These are phyloP conservation scores for Nakazawaea peltata DNA, from an alignment of 805 yeast species.

Conservation along the genomic window DNA sequence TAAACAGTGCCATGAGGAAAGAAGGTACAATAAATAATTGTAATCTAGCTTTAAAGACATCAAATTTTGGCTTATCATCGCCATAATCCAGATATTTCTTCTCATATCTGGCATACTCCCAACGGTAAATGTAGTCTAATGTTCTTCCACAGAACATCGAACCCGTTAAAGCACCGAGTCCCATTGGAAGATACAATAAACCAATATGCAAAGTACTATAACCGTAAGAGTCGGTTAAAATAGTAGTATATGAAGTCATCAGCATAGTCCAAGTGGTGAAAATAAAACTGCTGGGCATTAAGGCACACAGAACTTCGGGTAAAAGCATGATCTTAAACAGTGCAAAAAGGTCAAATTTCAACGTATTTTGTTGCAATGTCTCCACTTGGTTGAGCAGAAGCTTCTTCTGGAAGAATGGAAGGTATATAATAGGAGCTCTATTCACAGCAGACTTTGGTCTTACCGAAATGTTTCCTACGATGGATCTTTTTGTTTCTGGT, in stretches of 20 bases:
- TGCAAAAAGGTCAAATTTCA: conserved; percentile 21
- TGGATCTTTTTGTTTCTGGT: conserved; percentile 31
- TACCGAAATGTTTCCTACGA: conserved; percentile 27
- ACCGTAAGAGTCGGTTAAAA: conserved; percentile 39
- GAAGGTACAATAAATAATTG: conserved; percentile 34
- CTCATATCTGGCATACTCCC: conserved; percentile 22
- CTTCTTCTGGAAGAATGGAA: conserved; percentile 4
- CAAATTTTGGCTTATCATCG: conserved; percentile 26
- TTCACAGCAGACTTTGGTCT: conserved; percentile 6
- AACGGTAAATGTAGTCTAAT: conserved; percentile 43
- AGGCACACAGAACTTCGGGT: conserved; percentile 35
- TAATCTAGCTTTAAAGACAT: conserved; percentile 42
- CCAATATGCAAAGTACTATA: conserved; percentile 55
- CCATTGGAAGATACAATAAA: conserved; percentile 66
- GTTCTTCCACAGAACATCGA: conserved; percentile 50
- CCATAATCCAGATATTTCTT: conserved; percentile 12
- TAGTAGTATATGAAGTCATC: conserved; percentile 56
- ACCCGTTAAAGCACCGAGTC: conserved; percentile 56
- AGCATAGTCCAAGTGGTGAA: conserved; percentile 66
- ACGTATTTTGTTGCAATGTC: conserved; percentile 18
- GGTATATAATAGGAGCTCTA: conserved; percentile 8
- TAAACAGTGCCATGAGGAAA: conserved; percentile 27
- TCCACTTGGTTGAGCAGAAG: conserved; percentile 9
- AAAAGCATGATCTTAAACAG: conserved; percentile 35
- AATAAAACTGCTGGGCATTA: conserved; percentile 53